Base-by-base conservation (phyloP, 495 filamentous ascomycete genomes). In the Podospora comata region DNA sequence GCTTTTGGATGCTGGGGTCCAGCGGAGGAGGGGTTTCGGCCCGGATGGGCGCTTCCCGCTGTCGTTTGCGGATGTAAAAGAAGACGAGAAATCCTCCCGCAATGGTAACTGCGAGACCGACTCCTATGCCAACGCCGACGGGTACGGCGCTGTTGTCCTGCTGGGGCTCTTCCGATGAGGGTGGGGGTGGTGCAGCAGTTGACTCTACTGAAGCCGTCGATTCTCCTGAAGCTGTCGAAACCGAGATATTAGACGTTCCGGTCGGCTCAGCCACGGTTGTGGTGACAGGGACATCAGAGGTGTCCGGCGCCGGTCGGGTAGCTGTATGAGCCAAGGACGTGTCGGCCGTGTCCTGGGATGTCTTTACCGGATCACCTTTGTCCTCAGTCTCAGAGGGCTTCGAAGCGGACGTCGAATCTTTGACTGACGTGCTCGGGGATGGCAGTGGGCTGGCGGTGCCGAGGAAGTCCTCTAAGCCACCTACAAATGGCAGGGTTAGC, bases 1-100 rank as follows among this genome's bases (percentile, higher is more conserved):
- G n/a, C 55, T 58, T 26, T 20, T 58, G n/a, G 55, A 20, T 19
- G 23, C 6, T 18, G 28, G 28, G 59, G 59, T 74, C 68, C 30
- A 65, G 62, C 7, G 67, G 67, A 16, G 73, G 73, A 4, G 73
- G 73, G 0, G 66, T 68, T 59, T 73, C 73, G 27, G 73, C 73
- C 28, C 71, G 30, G 16, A 64, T 62, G 0, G 71, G 71, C 11
- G 63, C 58, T 58, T 71, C 62, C 3, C 68, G 65, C 1, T 59
- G 65, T 15, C 67, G 59, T 65, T 72, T 75, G 2, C 73, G 69
- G 5, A 72, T 53, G 60, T 71, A 77, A 44, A 77, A 65, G 66
- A 71, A 73, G 44, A 65, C 60, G 2, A 77, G 13, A 26, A 71
- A 65, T 13, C 61, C 55, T 16, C 64, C 44, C 2, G 67, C 60